Evolutionary conservation across 1,284 basidiomycete species (phyloP).

Genomic region (Tilletia setariae): DNA sequence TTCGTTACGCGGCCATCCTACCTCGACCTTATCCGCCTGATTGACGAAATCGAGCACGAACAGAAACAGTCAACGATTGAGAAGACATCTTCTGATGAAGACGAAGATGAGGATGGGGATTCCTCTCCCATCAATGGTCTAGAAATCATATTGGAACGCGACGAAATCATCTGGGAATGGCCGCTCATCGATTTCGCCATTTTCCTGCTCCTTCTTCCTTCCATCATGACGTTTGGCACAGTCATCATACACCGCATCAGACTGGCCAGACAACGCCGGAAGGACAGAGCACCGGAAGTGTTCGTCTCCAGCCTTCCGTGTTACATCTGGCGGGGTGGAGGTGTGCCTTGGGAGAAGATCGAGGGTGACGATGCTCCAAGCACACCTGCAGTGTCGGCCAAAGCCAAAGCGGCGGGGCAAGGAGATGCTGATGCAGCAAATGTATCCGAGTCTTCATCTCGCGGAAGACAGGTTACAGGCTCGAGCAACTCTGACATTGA

Average conservation of each 20-base stretch:
- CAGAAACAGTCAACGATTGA: slow-evolving; percentile 16
- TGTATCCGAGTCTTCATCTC: neutral
- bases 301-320: slow-evolving; percentile 47
- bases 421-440: neutral
- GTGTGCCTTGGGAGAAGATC: slow-evolving; percentile 46
- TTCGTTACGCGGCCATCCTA: slow-evolving; percentile 51
- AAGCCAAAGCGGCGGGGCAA: neutral
- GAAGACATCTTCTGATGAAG: neutral
- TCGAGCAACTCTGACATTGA: slow-evolving; percentile 25
- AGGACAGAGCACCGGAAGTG: slow-evolving; percentile 47
- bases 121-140: slow-evolving; percentile 25
- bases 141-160: slow-evolving; percentile 46
- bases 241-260: slow-evolving; percentile 47
- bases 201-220: slow-evolving; percentile 47
- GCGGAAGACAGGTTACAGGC: neutral
- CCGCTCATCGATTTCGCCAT: slow-evolving; percentile 49
- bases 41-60: slow-evolving; percentile 40
- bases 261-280: slow-evolving; percentile 37
- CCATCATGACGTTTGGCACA: slow-evolving; percentile 46
- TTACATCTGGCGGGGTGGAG: slow-evolving; percentile 46
- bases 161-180: slow-evolving; percentile 45
- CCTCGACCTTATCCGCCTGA: slow-evolving; percentile 43
- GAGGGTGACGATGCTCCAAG: slow-evolving; percentile 22
- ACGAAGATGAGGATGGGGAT: neutral
- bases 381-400: neutral